Evolutionary conservation across 2,329 filamentous ascomycete species (phyloP), one percentile per base, ranked within the genome.

Genomic region (Sporothrix schenckii): DNA sequence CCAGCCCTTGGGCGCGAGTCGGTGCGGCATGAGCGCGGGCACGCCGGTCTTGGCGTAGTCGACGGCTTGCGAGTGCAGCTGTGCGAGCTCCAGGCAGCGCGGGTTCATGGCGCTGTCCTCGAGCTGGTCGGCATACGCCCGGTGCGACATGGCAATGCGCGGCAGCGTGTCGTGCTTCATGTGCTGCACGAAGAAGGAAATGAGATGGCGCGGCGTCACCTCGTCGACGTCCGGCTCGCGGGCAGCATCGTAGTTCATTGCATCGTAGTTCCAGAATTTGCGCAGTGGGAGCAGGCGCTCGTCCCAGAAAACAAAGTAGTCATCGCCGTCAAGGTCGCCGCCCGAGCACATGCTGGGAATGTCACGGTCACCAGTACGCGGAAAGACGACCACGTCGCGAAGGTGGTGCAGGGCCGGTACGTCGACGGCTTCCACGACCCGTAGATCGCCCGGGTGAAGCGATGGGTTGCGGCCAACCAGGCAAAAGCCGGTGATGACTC

Each of bases 251-350:
- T 93, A 95, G 73, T 91, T 85, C 92, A 98, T 97, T 0, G 95
- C 90, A 0, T 85, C 81, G 47, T 87, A 83, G 74, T 95, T 92
- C 87, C 91, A 92, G 21, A 58, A 66, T 24, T 41, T 24, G 3
- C 34, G 65, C 66, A 68, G 67, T 0, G 92, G 92, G 34, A 96
- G 83, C 7, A 99, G 82, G 16, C 87, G 85, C 27, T 84, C 78
- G 74, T 99, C 94, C 94, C 95, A 99, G 60, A 97, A 91, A 5
- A 98, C 89, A 69, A 98, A 90, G 77, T 93, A 99, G 77, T 99
- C 95, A 76, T 99, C 95, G 0, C 95, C 95, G 77, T 99, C 95
- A 0, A 99, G 85, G 77, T 99, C 95, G 0, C 95, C 95, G 1
- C 95, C 95, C 4, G 95, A 97, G 73, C 95, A 93, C 94, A 98